Conservation (phyloP, 2,329 filamentous ascomycete genomes). For the Ampelomyces quisqualis region DNA sequence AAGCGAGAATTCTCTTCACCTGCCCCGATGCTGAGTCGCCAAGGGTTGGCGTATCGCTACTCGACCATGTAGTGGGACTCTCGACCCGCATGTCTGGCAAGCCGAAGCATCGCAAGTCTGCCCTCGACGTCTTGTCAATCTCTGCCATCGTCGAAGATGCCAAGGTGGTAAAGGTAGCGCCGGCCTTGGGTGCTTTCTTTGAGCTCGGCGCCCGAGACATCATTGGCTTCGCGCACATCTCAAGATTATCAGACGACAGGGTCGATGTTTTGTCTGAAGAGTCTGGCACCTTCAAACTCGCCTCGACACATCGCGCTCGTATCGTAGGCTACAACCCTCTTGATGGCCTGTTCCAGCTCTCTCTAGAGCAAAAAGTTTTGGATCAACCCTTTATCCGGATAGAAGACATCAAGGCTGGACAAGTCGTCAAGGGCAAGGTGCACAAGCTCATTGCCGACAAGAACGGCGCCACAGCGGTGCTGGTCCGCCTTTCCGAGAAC, state of each 20-base stretch:
- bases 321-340: constrained; percentile 84
- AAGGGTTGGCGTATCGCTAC: constrained; percentile 83
- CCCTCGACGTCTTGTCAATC: constrained; percentile 63
- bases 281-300: constrained; percentile 75
- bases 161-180: constrained; percentile 76
- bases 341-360: constrained; percentile 82
- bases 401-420: constrained; percentile 82
- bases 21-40: constrained; percentile 76
- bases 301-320: constrained; percentile 75
- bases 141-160: constrained; percentile 77
- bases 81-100: constrained; percentile 43
- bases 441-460: constrained; percentile 80
- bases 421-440: constrained; percentile 76
- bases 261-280: constrained; percentile 77
- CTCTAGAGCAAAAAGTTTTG: constrained; percentile 77
- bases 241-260: constrained; percentile 84
- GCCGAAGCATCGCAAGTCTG: constrained; percentile 51
- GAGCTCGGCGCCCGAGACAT: constrained; percentile 67
- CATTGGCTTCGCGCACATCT: constrained; percentile 92
- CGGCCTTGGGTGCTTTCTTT: constrained; percentile 78
- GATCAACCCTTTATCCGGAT: constrained; percentile 89
- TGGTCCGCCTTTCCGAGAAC: constrained; percentile 81
- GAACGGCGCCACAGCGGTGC: constrained; percentile 75
- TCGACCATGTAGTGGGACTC: constrained; percentile 80
- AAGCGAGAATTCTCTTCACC: constrained; percentile 83